Evolutionary conservation across 768 basidiomycete species (phyloP).

Genomic region (Rhodotorula paludigena): DNA sequence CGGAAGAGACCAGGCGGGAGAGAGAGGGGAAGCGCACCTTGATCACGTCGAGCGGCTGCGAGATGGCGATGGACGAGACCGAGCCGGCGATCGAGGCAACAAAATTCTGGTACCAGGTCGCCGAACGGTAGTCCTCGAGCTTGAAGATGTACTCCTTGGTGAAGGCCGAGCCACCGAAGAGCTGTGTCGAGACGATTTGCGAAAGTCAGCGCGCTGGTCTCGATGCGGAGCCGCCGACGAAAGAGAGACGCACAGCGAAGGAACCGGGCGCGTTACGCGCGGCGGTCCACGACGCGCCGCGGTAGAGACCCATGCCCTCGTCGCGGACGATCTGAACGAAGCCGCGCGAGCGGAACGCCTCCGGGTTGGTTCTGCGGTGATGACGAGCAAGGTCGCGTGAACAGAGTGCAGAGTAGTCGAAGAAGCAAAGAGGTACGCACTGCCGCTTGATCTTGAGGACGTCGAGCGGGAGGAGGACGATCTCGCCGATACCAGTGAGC

Average conservation of each 20-base stretch:
- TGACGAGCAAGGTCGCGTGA: neutral
- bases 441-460: conserved; percentile 98
- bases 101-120: conserved; percentile 98
- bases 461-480: conserved; percentile 93
- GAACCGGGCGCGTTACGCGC: conserved; percentile 93
- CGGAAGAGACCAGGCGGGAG: neutral
- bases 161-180: conserved; percentile 91
- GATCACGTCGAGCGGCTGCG: conserved; percentile 89
- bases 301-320: conserved; percentile 85
- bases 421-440: conserved; percentile 48
- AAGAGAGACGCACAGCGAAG: conserved; percentile 67
- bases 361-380: conserved; percentile 62
- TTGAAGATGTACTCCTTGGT: conserved; percentile 91
- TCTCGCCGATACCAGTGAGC: conserved; percentile 83
- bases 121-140: conserved; percentile 80
- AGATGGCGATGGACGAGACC: conserved; percentile 88
- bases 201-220: too few relatives aligned
- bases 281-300: conserved; percentile 95
- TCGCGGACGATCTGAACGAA: conserved; percentile 82
- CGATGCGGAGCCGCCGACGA: neutral
- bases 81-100: conserved; percentile 91
- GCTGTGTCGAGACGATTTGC: conserved; percentile 52
- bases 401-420: neutral
- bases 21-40: conserved; percentile 53
- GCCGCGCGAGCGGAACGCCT: conserved; percentile 92